phyloP scores from a whole-genome alignment of 2,329 filamentous ascomycete genomes.

The Scleromitrula shiraiana region DNA sequence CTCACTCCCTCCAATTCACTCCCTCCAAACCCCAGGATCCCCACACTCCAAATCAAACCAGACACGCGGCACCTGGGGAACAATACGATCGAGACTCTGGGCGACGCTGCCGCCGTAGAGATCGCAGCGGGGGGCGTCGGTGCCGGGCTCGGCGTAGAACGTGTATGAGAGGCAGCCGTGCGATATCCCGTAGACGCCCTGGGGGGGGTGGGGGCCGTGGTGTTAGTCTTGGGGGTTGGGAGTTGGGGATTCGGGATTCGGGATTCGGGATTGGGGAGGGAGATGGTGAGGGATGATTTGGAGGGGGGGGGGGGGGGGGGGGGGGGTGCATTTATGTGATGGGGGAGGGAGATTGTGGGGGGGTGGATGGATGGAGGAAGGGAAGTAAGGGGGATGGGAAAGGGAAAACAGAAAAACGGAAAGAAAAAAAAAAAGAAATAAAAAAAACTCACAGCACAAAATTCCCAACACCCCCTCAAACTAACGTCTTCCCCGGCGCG shows the following conservation, averaged over 20 bases:
- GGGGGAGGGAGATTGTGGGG: accelerated
- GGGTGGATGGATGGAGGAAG: neutral
- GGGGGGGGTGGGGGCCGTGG: neutral
- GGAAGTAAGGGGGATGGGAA: neutral
- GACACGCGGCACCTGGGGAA: slow-evolving; percentile 15
- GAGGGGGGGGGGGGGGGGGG: too few relatives aligned
- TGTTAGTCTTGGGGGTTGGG: neutral
- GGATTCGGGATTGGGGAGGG: neutral
- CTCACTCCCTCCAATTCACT: too few relatives aligned
- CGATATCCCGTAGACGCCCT: slow-evolving; percentile 11
- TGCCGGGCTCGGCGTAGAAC: slow-evolving; percentile 17
- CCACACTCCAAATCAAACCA: slow-evolving; percentile 26
- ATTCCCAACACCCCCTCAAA: slow-evolving; percentile 36
- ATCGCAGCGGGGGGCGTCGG: slow-evolving; percentile 18
- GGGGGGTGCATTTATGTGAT: too few relatives aligned
- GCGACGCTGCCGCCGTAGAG: slow-evolving; percentile 23
- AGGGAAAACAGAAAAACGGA: neutral
- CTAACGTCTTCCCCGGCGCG: slow-evolving; percentile 30
- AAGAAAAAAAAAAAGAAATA: neutral
- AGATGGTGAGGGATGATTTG: too few relatives aligned
- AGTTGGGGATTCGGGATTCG: neutral
- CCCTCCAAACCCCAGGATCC: too few relatives aligned
- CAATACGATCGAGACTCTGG: slow-evolving; percentile 17
- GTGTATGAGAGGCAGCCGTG: slow-evolving; percentile 18
- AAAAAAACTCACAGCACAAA: slow-evolving; percentile 30